A percentile compares a stretch with the other conserved stretches of the same genome.
Conservation (phyloP, 139 green algal genomes). For the Chlamydomonas schloesseri region DNA sequence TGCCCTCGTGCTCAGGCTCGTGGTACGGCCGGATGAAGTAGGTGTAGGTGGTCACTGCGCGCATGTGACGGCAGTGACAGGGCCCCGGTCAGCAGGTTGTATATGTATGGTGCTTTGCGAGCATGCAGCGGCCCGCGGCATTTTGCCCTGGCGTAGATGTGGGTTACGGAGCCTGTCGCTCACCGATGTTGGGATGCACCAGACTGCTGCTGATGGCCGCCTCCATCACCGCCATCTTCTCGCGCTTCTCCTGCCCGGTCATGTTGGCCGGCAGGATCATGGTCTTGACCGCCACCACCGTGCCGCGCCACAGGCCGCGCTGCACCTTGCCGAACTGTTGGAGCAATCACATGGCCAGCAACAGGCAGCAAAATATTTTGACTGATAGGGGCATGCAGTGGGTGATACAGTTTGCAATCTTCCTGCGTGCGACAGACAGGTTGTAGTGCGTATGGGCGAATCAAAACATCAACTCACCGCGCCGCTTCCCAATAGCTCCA, state of each 20-base stretch:
- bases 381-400: no score
- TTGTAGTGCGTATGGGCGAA: no score
- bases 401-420: no score
- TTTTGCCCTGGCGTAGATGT: no score
- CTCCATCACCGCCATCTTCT: conserved; percentile 55
- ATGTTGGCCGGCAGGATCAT: conserved; percentile 54
- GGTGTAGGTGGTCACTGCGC: conserved; percentile 54
- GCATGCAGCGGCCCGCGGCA: no score
- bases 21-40: conserved; percentile 60
- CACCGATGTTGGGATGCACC: conserved; percentile 50
- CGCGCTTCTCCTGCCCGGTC: conserved; percentile 46
- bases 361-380: no score
- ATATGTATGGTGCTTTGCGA: no score
- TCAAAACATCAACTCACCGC: conserved; percentile 29
- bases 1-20: neutral
- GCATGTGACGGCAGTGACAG: neutral
- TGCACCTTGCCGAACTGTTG: conserved; percentile 42
- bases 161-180: neutral
- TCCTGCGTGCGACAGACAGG: no score
- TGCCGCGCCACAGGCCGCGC: conserved; percentile 52
- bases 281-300: conserved; percentile 46
- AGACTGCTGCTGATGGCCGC: conserved; percentile 49
- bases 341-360: no score
- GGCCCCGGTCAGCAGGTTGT: no score
- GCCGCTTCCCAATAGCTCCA: conserved; percentile 53